Base-by-base conservation (phyloP, 2,329 filamentous ascomycete genomes). In the Monilinia laxa region DNA sequence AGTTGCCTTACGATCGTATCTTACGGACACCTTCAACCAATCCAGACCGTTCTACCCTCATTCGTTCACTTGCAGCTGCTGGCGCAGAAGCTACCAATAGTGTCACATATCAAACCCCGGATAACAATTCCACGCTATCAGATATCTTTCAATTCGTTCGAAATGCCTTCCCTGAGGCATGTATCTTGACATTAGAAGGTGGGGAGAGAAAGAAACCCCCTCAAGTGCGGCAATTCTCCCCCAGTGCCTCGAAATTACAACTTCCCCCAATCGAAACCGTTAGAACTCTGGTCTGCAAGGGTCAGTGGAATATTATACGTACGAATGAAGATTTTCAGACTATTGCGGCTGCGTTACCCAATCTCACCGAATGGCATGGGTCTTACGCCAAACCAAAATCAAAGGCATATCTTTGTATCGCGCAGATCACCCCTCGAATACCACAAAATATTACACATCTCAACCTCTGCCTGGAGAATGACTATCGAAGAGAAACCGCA, bases 221-320 rank as follows among this genome's bases (percentile, higher is more conserved):
- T 7, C 86, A 87, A 76, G 87, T 92, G 59, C 78, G 77, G 56
- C 83, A 87, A 68, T 88, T 87, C 74, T 54, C 28, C 12, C 40
- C 65, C 20, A 40, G 68, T 59, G 62, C 57, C 16, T 54, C 62
- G 25, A 49, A 31, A 20, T 57, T 63, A 20, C 60, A 20, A 42
- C 67, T 76, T 16, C 74, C 75, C 16, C 64, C 65, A 4, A 76
- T 81, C 47, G 72, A 76, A 28, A 84, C 84, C 3, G 83, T 92
- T 42, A 83, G 83, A 64, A 91, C 88, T 0, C 81, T 92, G 25
- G 85, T 92, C 54, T 89, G 89, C 77, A 87, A 89, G 72, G 90
- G 90, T 9, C 88, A 91, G 71, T 93, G 90, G 90, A 92, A 92
- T 73, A 81, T 92, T 38, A 89, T 91, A 76, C 82, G 90, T 57